Evolutionary conservation across 306 rosid genomes (phyloP).

Genomic region (Sophora flavescens): DNA sequence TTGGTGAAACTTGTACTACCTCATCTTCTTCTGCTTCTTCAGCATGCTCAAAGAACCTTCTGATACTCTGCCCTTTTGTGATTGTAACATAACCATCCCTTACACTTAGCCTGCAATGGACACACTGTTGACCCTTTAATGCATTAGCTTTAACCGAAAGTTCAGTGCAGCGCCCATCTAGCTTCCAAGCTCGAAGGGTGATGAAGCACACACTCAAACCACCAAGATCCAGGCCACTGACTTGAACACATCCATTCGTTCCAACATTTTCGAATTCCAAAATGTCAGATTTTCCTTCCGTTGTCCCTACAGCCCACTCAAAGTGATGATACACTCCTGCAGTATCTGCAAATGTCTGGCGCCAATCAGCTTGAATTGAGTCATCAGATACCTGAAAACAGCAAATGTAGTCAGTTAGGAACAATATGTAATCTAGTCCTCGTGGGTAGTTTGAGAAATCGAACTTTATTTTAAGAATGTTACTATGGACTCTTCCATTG

Average conservation of each 20-base stretch:
- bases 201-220: conserved; percentile 84
- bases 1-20: conserved; percentile 58
- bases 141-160: conserved; percentile 96
- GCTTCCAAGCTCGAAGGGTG: conserved; percentile 92
- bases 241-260: conserved; percentile 78
- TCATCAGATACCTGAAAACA: conserved; percentile 81
- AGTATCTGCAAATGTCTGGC: conserved; percentile 81
- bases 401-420: conserved; percentile 12
- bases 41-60: conserved; percentile 96
- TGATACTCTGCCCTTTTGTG: conserved; percentile 89
- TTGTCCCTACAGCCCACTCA: conserved; percentile 99
- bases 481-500: conserved; percentile 8
- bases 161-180: conserved; percentile 90
- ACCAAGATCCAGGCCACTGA: conserved; percentile 82
- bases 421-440: conserved; percentile 30
- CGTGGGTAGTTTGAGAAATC: conserved; percentile 34
- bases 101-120: conserved; percentile 87
- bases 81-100: conserved; percentile 94
- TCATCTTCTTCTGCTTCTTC: conserved; percentile 99
- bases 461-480: conserved; percentile 13
- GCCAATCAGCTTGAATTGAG: conserved; percentile 91
- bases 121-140: conserved; percentile 90
- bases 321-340: conserved; percentile 85
- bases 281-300: conserved; percentile 95
- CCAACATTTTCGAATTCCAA: conserved; percentile 94